Base-by-base conservation (phyloP, 495 filamentous ascomycete species). In the Podospora pseudoanserina region DNA sequence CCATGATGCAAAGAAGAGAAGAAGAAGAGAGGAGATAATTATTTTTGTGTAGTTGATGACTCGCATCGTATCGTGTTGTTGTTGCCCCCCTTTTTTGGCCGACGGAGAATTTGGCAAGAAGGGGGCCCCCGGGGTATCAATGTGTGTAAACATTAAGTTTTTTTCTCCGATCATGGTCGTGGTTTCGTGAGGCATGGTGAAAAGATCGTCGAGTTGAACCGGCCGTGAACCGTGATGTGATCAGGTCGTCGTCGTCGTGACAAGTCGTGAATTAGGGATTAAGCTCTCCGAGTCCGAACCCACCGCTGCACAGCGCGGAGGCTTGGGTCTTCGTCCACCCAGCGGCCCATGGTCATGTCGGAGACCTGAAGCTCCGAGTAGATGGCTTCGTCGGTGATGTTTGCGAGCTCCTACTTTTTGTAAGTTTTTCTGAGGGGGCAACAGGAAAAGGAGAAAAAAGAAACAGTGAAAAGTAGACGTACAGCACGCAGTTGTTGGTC, bases 261-360 rank as follows among this genome's bases (percentile, higher is more conserved):
- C 23, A 26, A 54, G 54, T 62, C 39, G 13, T 49, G 39, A 49
- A 15, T 18, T 6, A 39, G 7, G 54, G 18, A 64, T 64, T 66
- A 71, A 60, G 60, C 66, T 19, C 77, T 76, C 60, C 83, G 79
- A 57, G 79, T 75, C 53, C 81, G 75, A 20, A 86, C 73, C 84
- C 84, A 87, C 69, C 82, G 77, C 69, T 83, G 82, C 61, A 87
- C 79, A 28, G 77, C 71, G 61, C 81, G 78, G 30, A 86, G 74
- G 66, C 77, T 82, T 3, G 91, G 91, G 76, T 94, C 91, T 68
- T 93, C 91, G 60, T 81, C 79, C 67, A 89, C 87, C 90, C 91
- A 94, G 80, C 88, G 86, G 63, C 89, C 88, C 80, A 90, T 86
- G 69, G 83, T 80, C 63, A 84, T 74, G 73, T 94, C 91, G 26